A percentile compares a stretch with the other conserved stretches of the same genome.
Evolutionary conservation across 164 flowering plant species (phyloP).

Genomic region (Annona cherimola): DNA sequence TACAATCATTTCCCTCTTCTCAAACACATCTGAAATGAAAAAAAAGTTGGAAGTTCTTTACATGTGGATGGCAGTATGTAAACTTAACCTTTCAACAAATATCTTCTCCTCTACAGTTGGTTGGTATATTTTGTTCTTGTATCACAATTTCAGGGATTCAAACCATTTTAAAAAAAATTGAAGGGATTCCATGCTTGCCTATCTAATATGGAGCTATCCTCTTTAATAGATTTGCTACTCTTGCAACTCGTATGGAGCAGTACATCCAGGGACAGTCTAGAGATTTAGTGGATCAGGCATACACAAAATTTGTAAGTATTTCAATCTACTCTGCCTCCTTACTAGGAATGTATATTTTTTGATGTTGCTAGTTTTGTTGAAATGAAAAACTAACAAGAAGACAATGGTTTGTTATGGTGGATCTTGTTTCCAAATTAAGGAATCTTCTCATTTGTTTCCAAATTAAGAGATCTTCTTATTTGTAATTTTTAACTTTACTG

Average conservation of each 20-base stretch:
- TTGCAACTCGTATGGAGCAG: slow-evolving; percentile 99
- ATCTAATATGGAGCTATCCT: background rate
- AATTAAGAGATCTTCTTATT: too few relatives aligned
- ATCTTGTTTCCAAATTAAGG: background rate
- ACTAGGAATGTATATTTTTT: background rate
- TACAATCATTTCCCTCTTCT: too few relatives aligned
- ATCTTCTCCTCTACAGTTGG: background rate
- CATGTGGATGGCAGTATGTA: background rate
- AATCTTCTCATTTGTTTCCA: background rate
- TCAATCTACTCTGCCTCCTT: background rate
- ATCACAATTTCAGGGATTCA: too few relatives aligned
- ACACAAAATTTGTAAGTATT: slow-evolving; percentile 84
- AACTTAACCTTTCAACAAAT: too few relatives aligned
- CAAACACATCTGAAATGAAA: too few relatives aligned
- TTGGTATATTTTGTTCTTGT: background rate
- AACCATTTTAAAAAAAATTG: too few relatives aligned
- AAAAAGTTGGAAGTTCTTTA: background rate
- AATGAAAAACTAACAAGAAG: background rate
- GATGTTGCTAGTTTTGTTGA: background rate
- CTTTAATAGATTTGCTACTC: slow-evolving; percentile 68
- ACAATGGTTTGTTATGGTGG: background rate
- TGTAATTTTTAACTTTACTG: background rate
- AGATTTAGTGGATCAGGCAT: slow-evolving; percentile 98
- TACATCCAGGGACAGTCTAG: slow-evolving; percentile 98
- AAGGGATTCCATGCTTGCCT: background rate